phyloP scores from a whole-genome alignment of 2,329 filamentous ascomycete genomes.

The Aspergillus sp. region DNA sequence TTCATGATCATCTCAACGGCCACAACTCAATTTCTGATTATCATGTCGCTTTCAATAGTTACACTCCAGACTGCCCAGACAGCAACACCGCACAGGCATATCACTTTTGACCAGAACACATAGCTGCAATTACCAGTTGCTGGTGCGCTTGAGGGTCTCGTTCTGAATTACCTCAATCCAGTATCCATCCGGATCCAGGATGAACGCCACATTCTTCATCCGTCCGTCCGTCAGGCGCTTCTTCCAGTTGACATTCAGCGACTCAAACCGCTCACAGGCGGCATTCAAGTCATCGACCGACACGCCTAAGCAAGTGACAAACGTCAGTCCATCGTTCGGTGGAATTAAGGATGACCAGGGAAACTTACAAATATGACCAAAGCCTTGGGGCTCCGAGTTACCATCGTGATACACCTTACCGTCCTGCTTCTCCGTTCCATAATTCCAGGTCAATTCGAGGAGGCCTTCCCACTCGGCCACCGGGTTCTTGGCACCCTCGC shows the following conservation, averaged over 20 bases:
- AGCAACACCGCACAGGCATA: too few relatives aligned
- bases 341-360: background rate
- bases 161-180: conserved; percentile 79
- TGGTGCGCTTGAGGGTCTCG: conserved; percentile 42
- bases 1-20: too few relatives aligned
- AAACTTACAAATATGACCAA: conserved; percentile 81
- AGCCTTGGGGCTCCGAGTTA: conserved; percentile 87
- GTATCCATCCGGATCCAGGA: conserved; percentile 84
- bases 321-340: conserved; percentile 1
- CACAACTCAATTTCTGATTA: too few relatives aligned
- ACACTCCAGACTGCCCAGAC: background rate
- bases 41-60: too few relatives aligned
- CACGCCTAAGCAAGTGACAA: conserved; percentile 54
- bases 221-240: conserved; percentile 86
- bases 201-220: conserved; percentile 92
- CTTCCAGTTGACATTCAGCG: conserved; percentile 82
- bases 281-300: conserved; percentile 85
- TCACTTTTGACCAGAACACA: too few relatives aligned
- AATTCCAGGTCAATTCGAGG: conserved; percentile 85
- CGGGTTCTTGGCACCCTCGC: conserved; percentile 52
- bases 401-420: conserved; percentile 88
- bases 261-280: conserved; percentile 83
- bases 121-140: conserved; percentile 34
- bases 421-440: conserved; percentile 72
- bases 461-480: conserved; percentile 74